Conservation (phyloP, 257 asterid species). For the Salvia hispanica region DNA sequence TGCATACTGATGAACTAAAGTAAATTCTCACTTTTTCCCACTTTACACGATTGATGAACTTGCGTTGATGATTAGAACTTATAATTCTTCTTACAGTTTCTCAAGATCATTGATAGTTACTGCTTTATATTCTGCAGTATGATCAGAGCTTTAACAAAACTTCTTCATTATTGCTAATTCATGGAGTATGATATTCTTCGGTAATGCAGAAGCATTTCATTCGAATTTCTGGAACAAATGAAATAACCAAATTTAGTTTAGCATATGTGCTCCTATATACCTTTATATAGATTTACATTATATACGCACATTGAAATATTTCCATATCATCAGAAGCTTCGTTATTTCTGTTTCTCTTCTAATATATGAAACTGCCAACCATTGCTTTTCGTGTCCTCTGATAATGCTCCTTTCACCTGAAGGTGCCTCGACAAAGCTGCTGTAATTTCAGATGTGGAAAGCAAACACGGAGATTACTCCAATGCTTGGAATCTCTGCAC, state of each 20-base stretch:
- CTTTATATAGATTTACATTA: background rate
- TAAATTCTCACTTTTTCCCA: conserved; percentile 22
- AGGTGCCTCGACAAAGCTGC: conserved; percentile 97
- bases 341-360: background rate
- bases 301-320: background rate
- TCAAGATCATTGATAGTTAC: conserved; percentile 10
- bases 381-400: background rate
- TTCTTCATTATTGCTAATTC: conserved; percentile 14
- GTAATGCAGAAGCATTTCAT: background rate
- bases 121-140: background rate
- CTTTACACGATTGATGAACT: background rate
- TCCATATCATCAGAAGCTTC: background rate
- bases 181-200: background rate
- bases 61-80: background rate
- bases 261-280: background rate
- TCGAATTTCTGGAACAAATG: conserved; percentile 6
- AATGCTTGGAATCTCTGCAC: conserved; percentile 86
- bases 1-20: conserved; percentile 83
- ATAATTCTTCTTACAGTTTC: background rate
- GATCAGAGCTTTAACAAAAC: background rate
- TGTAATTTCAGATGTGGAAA: conserved; percentile 49
- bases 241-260: conserved; percentile 3
- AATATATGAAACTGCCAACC: background rate
- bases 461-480: conserved; percentile 53
- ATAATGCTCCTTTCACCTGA: conserved; percentile 20